phyloP scores from a whole-genome alignment of 129 eudicot genomes.

The Escallonia rubra region DNA sequence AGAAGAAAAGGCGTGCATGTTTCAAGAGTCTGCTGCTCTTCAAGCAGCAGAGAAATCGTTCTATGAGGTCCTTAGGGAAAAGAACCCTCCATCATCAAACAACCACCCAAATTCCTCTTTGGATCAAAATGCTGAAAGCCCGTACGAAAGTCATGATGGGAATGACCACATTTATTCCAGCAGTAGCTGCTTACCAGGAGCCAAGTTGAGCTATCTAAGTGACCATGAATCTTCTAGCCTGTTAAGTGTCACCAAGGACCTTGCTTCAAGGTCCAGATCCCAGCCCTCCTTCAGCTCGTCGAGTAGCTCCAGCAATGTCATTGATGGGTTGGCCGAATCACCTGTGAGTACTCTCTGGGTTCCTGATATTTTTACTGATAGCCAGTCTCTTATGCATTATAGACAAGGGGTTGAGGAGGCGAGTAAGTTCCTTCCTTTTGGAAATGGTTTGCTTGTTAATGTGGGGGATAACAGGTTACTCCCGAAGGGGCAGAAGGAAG shows the following conservation, averaged over 20 bases:
- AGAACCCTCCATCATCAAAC: constrained; percentile 29
- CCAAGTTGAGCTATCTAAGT: constrained; percentile 28
- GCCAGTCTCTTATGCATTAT: constrained; percentile 41
- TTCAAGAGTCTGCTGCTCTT: constrained; percentile 79
- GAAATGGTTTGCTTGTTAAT: constrained; percentile 23
- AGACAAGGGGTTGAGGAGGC: constrained; percentile 58
- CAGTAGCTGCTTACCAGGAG: constrained; percentile 19
- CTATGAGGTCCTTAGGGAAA: constrained; percentile 63
- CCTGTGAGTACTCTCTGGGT: constrained; percentile 63
- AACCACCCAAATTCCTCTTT: constrained; percentile 14
- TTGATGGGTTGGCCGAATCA: constrained; percentile 56
- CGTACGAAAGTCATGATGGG: constrained; percentile 14
- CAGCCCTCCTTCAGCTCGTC: constrained; percentile 44
- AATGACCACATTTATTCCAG: constrained; percentile 12
- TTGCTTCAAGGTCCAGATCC: constrained; percentile 30
- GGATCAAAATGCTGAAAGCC: constrained; percentile 20
- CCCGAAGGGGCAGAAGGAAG: constrained; percentile 18
- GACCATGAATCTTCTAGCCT: constrained; percentile 15
- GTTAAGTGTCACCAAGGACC: constrained; percentile 21
- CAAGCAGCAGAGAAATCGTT: constrained; percentile 81
- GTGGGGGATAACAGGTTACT: constrained; percentile 1
- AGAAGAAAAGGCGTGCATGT: constrained; percentile 62
- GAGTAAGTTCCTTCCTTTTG: constrained; percentile 41
- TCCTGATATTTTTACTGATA: constrained; percentile 47
- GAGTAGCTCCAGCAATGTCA: constrained; percentile 26